A percentile compares a stretch with the other conserved stretches of the same genome.
These are phyloP conservation scores for Apiotrichum laibachii DNA, from an alignment of 1,284 basidiomycete genomes.

Conservation along the genomic window DNA sequence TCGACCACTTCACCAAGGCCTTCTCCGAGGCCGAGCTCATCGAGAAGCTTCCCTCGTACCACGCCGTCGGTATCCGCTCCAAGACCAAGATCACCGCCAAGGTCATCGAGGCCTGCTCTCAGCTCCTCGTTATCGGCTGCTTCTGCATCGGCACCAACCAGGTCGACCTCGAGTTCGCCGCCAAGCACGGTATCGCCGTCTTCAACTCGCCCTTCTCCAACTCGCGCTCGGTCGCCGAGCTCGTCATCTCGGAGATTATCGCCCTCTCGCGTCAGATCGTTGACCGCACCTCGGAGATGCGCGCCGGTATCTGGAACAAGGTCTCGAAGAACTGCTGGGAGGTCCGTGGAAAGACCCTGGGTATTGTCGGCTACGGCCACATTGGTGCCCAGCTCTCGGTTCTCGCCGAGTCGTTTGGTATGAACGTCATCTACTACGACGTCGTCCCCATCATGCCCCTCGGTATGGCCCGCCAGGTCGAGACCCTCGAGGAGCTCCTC, in stretches of 20 bases:
- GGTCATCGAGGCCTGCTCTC: conserved; percentile 79
- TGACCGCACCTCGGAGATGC: conserved; percentile 85
- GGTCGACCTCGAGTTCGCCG: conserved; percentile 83
- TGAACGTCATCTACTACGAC: conserved; percentile 95
- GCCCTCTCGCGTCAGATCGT: conserved; percentile 91
- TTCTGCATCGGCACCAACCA: conserved; percentile 99
- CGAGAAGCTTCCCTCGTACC: conserved; percentile 79
- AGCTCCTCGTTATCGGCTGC: conserved; percentile 95
- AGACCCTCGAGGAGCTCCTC: conserved; percentile 76
- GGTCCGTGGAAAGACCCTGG: conserved; percentile 93
- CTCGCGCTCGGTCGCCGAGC: conserved; percentile 97
- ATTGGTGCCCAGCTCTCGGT: conserved; percentile 98
- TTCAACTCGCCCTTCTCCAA: conserved; percentile 99
- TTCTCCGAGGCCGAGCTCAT: conserved; percentile 91
- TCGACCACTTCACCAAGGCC: conserved; percentile 84
- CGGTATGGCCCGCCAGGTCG: conserved; percentile 86
- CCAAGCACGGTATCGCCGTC: conserved; percentile 87
- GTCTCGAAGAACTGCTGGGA: conserved; percentile 98
- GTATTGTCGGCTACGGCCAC: conserved; percentile 98
- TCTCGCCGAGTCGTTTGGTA: conserved; percentile 92
- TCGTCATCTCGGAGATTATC: conserved; percentile 93
- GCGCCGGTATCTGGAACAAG: conserved; percentile 95
- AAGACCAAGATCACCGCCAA: conserved; percentile 94
- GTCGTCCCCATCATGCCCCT: conserved; percentile 97
- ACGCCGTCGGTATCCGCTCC: conserved; percentile 93